Evolutionary conservation across 768 basidiomycete species (phyloP), one percentile per base, ranked within the genome.

Genomic region (Guyanaporus albipodus): DNA sequence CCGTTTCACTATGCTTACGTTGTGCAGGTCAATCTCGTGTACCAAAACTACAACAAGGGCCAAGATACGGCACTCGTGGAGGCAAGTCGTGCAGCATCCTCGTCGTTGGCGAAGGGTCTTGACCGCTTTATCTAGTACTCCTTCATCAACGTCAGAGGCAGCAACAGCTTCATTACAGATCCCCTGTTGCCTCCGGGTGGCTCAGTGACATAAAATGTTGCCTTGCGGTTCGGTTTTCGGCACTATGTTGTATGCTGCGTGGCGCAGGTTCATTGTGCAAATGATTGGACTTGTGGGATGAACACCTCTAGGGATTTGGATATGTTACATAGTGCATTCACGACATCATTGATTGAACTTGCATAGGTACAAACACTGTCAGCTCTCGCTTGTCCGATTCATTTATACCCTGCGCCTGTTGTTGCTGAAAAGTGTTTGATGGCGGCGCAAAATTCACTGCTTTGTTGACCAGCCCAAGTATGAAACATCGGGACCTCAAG

Each of bases 11-110:
- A 4, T 19, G 29, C 52, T 64, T 14, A 56, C n/a, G 1, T 49
- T 4, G n/a, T 23, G 39, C 50, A 78, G 75, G 74, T 79, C 19
- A 80, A 80, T 59, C 61, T 80, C 34, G 76, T 80, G 17, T 80
- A 80, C 56, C 73, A 74, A 46, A 80, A 79, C 53, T 80, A 79
- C 59, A 78, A 80, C 56, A 69, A 60, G 46, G 69, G 69, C 4
- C 63, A 62, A 18, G 70, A 65, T 2, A 59, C 75, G 12, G 75
- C 78, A 45, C 70, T 80, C 12, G 74, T 72, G 6, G 79, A 79
- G 70, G 77, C 76, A 51, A 29, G 67, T 35, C 26, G 8, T 28
- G 8, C 12, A 9, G 2, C 2, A n/a, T 48, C 38, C 4, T 27
- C 15, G 5, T 44, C n/a, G 21, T 17, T 10, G 10, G 17, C n/a